phyloP scores from a whole-genome alignment of 805 yeast species.

The Saturnispora kantuleensis region DNA sequence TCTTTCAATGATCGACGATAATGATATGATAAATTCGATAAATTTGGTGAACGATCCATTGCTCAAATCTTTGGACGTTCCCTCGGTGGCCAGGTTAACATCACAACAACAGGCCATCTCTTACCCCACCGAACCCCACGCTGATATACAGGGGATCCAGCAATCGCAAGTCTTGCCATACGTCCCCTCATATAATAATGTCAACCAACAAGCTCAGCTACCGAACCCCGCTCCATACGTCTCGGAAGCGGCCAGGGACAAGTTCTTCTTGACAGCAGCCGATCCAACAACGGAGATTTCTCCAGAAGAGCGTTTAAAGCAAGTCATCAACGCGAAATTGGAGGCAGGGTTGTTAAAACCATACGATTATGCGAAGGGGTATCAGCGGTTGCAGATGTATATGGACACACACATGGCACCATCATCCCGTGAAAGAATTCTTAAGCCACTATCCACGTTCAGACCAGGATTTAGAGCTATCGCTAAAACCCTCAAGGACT shows the following conservation, averaged over 20 bases:
- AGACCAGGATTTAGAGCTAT: slow-evolving; percentile 91
- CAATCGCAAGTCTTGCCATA: slow-evolving; percentile 5
- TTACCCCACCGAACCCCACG: background rate
- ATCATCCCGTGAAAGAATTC: slow-evolving; percentile 71
- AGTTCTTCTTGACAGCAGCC: slow-evolving; percentile 91
- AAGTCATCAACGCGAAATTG: slow-evolving; percentile 86
- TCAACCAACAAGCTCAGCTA: background rate
- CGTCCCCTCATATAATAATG: slow-evolving; percentile 6
- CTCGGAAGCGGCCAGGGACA: slow-evolving; percentile 78
- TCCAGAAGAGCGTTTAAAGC: slow-evolving; percentile 86
- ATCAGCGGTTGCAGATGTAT: slow-evolving; percentile 77
- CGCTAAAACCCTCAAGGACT: slow-evolving; percentile 81
- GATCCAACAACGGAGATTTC: slow-evolving; percentile 93
- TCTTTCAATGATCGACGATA: slow-evolving; percentile 81
- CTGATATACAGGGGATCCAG: background rate
- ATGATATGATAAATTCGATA: slow-evolving; percentile 45
- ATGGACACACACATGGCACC: slow-evolving; percentile 90
- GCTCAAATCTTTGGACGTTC: slow-evolving; percentile 26
- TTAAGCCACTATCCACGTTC: slow-evolving; percentile 76
- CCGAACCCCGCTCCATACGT: slow-evolving; percentile 24
- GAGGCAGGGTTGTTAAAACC: slow-evolving; percentile 92
- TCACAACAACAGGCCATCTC: slow-evolving; percentile 12
- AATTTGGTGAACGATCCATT: slow-evolving; percentile 29
- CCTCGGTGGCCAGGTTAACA: slow-evolving; percentile 14
- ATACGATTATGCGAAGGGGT: slow-evolving; percentile 88